Base-by-base conservation (phyloP, 306 rosid species). In the Betula pendula region DNA sequence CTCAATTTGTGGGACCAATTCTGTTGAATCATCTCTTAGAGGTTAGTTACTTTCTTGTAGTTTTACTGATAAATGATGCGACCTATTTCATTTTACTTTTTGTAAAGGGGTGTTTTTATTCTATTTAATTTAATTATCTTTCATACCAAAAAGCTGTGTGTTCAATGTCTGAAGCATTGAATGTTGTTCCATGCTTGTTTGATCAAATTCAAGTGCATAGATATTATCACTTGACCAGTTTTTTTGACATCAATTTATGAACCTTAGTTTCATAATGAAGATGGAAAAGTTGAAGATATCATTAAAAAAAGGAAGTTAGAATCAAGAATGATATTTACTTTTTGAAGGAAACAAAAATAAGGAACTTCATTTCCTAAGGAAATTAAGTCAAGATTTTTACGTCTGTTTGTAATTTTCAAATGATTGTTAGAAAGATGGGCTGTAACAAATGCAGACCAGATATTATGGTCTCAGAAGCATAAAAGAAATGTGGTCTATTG, bases 1-100 rank as follows among this genome's bases (percentile, higher is more conserved):
- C 94, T 67, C 97, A 90, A 70, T 94, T 94, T 78, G 84, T 59
- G 40, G 93, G 98, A 71, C 97, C 98, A 14, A 43, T 89, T 74
- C 29, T 94, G 66, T 80, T 94, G 89, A 91, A 83, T 74, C 82
- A 80, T 81, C 91, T 94, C 48, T 85, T 93, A 72, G 77, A 81
- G 89, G 98, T 90, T 80, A 51, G 89, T 71, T 50, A 73, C 72
- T 83, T 43, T 79, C 53, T 77, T 38, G 13, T 70, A 51, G 52
- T 12, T 68, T 76, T 51, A 74, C 72, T 59, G 55, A 22, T 72
- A 63, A 70, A 53, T 40, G 50, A 35, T 44, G 53, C 4, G 9
- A 29, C 45, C 38, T 70, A 15, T 25, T 25, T 47, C 42, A 45
- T 14, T 42, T 25, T 27, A 12, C 48, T 70, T 20, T 14, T 43